Evolutionary conservation across 331 rosid species (phyloP), one percentile per base, ranked within the genome.

Genomic region (Rosa hybrid): DNA sequence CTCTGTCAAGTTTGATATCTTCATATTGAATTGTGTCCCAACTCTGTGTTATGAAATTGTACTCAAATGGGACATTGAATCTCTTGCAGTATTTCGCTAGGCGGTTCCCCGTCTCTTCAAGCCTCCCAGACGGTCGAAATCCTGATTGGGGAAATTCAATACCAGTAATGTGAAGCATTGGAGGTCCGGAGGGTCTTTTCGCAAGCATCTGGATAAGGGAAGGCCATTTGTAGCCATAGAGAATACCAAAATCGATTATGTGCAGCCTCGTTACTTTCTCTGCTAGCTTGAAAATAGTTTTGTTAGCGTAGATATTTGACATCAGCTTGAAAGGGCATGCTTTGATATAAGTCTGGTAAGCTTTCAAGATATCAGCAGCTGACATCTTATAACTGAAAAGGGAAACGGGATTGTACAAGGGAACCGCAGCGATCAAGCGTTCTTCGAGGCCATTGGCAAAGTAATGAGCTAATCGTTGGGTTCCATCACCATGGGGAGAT

Each of bases 161-260:
- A 69, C 98, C 97, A 0, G 99, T 95, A 53, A 93, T 72, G 0
- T 90, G 90, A 78, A 95, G 86, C 84, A 38, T 87, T n/a, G 90
- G 89, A 23, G 99, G 88, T 8, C 97, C 97, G 2, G 88, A 91
- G 7, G 68, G 78, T 70, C 97, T 83, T 27, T 45, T 41, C 3
- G 98, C 83, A 45, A 95, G 93, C 39, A 6, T 69, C 25, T 87
- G 86, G 73, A 95, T 86, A 13, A 95, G 92, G 86, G 91, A 91
- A 0, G 99, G 98, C 99, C 99, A 95, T 70, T 95, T 96, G 77
- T 81, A 89, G 69, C 98, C 98, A 81, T 95, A 91, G 68, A 85
- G 88, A 70, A 95, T 84, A 6, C 98, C 98, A 75, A 95, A 92
- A 77, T 95, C 98, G 81, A 95, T 88, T 10, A 95, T 56, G 84